Conservation (phyloP, 495 filamentous ascomycete species). For the Tuber brumale region DNA sequence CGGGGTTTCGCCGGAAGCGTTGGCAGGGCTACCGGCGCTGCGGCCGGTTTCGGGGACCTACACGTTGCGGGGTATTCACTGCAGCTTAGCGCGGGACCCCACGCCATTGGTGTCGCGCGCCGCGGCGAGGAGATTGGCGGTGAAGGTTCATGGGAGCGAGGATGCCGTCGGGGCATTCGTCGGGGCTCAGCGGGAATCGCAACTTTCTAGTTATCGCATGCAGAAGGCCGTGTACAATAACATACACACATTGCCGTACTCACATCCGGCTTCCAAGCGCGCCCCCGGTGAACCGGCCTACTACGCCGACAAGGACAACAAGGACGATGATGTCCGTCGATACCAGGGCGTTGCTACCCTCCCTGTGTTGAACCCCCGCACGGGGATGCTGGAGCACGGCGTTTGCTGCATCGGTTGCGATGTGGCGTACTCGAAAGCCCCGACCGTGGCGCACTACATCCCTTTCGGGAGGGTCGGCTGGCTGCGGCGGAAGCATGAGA, state of each 20-base stretch:
- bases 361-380: constrained; percentile 23
- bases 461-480: not conserved
- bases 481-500: constrained; percentile 3
- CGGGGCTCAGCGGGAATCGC: constrained; percentile 12
- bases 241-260: constrained; percentile 11
- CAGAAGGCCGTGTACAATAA: constrained; percentile 25
- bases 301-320: constrained; percentile 22
- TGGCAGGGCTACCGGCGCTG: constrained; percentile 17
- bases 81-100: constrained; percentile 11
- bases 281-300: constrained; percentile 16
- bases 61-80: constrained; percentile 23
- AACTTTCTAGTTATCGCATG: constrained; percentile 19
- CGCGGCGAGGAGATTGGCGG: constrained; percentile 21
- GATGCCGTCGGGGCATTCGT: constrained; percentile 23
- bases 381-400: constrained; percentile 14
- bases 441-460: not conserved
- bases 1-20: constrained; percentile 13
- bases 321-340: constrained; percentile 27
- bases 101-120: constrained; percentile 20
- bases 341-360: constrained; percentile 24
- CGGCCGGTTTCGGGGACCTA: constrained; percentile 25
- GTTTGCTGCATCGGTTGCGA: constrained; percentile 28
- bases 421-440: not conserved
- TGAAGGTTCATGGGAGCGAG: constrained; percentile 22
- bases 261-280: constrained; percentile 5